Percentiles rank a stretch among this genome's conserved stretches.
Evolutionary conservation across 2,329 filamentous ascomycete genomes (phyloP).

Genomic region (Helotiales sp.): DNA sequence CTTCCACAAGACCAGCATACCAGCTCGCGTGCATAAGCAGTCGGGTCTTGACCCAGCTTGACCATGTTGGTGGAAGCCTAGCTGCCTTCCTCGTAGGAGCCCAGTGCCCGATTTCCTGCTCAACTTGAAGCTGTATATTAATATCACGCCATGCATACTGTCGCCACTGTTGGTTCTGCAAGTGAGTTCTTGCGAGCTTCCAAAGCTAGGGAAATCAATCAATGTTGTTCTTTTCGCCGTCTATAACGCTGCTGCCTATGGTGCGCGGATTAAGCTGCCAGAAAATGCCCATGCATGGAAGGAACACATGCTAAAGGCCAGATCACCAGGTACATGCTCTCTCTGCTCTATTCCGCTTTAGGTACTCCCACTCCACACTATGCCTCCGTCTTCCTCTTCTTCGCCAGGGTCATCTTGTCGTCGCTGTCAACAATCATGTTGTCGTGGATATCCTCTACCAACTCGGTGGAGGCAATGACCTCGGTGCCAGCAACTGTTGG

Average conservation of each 20-base stretch:
- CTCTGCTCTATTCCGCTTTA: neutral
- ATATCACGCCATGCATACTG: neutral
- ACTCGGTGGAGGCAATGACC: conserved; percentile 51
- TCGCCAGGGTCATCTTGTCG: conserved; percentile 37
- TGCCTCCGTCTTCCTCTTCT: conserved; percentile 38
- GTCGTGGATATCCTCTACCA: conserved; percentile 41
- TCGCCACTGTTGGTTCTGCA: neutral
- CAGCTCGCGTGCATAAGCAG: neutral
- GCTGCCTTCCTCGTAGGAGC: too few species aligned
- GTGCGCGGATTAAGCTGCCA: conserved; percentile 4
- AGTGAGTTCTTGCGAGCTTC: neutral
- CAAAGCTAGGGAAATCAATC: neutral
- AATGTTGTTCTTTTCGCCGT: conserved; percentile 14
- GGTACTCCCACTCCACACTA: neutral
- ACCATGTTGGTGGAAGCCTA: neutral
- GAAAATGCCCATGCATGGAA: conserved; percentile 1
- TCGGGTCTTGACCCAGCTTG: neutral
- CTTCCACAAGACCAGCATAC: neutral
- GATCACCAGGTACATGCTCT: neutral
- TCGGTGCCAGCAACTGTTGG: conserved; percentile 62
- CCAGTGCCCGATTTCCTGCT: too few species aligned
- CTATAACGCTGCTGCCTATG: conserved; percentile 6
- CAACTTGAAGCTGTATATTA: neutral
- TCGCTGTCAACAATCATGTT: conserved; percentile 30
- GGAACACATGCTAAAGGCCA: conserved; percentile 1